Conservation (phyloP, 192 early-diverging fungal genomes). For the Phlyctochytrium arcticum region DNA sequence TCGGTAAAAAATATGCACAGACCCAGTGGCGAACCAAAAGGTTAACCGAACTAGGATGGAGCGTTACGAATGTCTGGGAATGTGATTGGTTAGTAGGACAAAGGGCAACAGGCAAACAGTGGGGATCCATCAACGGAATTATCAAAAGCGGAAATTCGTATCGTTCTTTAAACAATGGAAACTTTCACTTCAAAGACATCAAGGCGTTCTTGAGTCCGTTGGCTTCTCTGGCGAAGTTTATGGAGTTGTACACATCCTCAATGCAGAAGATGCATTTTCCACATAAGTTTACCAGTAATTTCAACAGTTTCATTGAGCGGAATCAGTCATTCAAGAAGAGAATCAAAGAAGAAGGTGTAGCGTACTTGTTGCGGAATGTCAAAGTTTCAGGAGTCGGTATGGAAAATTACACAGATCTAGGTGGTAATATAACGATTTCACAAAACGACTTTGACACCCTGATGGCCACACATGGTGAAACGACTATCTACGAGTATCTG, state of each 20-base stretch:
- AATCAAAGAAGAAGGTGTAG: neutral
- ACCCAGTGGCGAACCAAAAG: no score
- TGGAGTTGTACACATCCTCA: neutral
- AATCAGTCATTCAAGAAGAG: neutral
- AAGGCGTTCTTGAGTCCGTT: no score
- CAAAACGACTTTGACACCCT: neutral
- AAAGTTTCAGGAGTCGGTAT: neutral
- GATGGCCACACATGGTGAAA: neutral
- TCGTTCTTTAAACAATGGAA: no score
- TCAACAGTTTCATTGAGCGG: neutral
- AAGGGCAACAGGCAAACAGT: no score
- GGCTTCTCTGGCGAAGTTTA: neutral
- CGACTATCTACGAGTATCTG: neutral
- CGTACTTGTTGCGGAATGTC: neutral
- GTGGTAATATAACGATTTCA: neutral
- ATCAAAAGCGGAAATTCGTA: no score
- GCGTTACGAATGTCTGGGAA: no score
- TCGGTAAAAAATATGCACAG: no score
- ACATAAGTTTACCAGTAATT: neutral
- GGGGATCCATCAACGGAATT: no score
- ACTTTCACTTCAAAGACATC: no score
- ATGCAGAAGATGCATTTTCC: neutral
- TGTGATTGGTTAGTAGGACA: no score
- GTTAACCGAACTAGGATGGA: no score
- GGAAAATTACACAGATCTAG: no score